Conservation (phyloP, 2,329 filamentous ascomycete species). For the Aspergillus sp. region DNA sequence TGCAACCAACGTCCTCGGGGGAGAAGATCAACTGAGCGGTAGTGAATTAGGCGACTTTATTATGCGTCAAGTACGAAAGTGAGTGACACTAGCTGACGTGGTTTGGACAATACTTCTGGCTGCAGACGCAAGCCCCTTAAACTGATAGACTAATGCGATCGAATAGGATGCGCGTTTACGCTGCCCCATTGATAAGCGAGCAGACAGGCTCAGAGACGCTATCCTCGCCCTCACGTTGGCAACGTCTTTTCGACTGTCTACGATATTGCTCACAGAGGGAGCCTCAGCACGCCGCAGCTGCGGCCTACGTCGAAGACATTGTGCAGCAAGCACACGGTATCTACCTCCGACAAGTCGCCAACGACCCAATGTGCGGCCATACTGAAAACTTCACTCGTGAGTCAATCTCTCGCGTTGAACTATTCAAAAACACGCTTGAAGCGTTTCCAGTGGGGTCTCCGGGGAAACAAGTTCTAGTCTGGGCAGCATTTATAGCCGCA, state of each 20-base stretch:
- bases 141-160: not conserved
- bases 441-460: not conserved
- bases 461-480: conserved; percentile 14
- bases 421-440: not conserved
- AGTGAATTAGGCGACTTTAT: conserved; percentile 8
- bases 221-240: not conserved
- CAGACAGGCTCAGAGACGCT: conserved; percentile 3
- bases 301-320: conserved; percentile 7
- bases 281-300: conserved; percentile 4
- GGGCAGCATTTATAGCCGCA: conserved; percentile 18
- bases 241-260: conserved; percentile 10
- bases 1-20: conserved; percentile 11
- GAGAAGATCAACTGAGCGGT: conserved; percentile 4
- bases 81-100: not conserved
- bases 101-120: too few species aligned
- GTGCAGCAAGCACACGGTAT: conserved; percentile 11
- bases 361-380: not conserved
- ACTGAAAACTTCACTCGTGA: not conserved
- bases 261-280: conserved; percentile 5
- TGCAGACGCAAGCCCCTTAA: not conserved
- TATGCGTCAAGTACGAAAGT: conserved; percentile 16
- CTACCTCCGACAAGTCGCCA: conserved; percentile 2
- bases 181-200: conserved; percentile 9
- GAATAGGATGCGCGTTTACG: conserved; percentile 13
- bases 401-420: not conserved